phyloP scores from a whole-genome alignment of 1,139 yeast genomes.

The Nakaseomyces bracarensis region DNA sequence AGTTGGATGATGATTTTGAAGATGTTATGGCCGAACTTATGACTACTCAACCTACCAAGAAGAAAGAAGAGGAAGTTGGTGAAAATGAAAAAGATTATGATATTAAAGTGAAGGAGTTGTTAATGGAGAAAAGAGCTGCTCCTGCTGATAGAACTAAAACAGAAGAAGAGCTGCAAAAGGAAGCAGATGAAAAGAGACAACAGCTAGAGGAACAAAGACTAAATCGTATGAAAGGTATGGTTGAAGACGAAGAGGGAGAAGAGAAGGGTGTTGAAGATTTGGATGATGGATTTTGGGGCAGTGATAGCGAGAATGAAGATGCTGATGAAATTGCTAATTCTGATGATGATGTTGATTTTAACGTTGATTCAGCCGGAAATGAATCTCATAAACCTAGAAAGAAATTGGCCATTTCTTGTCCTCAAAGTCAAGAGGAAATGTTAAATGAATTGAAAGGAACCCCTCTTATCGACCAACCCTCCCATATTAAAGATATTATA shows the following conservation, averaged over 20 bases:
- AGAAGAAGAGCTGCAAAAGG: conserved; percentile 69
- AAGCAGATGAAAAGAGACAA: conserved; percentile 56
- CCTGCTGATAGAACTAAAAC: conserved; percentile 98
- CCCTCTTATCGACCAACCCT: conserved; percentile 39
- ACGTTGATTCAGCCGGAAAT: conserved; percentile 17
- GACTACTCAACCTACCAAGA: conserved; percentile 23
- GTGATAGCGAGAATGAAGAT: conserved; percentile 44
- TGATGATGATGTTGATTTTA: conserved; percentile 29
- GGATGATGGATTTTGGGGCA: conserved; percentile 44
- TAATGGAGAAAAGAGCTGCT: conserved; percentile 77
- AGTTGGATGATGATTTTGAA: conserved; percentile 69
- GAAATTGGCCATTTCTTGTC: conserved; percentile 38
- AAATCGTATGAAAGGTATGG: conserved; percentile 76
- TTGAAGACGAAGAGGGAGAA: conserved; percentile 39
- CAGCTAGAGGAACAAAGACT: conserved; percentile 68
- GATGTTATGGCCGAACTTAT: conserved; percentile 63
- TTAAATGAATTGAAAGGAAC: conserved; percentile 34
- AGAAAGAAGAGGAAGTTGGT: conserved; percentile 10
- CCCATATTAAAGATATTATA: conserved; percentile 48
- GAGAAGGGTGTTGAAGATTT: conserved; percentile 63
- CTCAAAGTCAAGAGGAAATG: conserved; percentile 49
- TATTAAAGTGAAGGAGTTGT: conserved; percentile 65
- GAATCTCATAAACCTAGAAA: conserved; percentile 6
- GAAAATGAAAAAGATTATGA: conserved; percentile 47
- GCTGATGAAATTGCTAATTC: conserved; percentile 27